phyloP scores from a whole-genome alignment of 2,329 filamentous ascomycete genomes.

The Colletotrichum sp. region DNA sequence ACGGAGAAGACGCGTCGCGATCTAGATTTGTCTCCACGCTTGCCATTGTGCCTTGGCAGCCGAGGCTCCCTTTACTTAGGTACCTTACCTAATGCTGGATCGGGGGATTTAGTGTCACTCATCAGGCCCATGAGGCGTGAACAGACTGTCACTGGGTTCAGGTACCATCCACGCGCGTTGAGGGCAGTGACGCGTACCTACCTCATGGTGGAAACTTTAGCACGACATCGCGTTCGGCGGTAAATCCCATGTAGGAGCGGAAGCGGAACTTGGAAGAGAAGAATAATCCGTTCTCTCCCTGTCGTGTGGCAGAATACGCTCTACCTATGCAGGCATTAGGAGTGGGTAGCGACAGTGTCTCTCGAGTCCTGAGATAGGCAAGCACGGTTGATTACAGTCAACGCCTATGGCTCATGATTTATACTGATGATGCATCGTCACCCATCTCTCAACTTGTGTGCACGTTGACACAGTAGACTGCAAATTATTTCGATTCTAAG shows the following conservation, averaged over 20 bases:
- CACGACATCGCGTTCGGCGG: not conserved
- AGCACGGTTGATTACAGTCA: not conserved
- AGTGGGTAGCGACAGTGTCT: not conserved
- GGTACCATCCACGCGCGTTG: not conserved
- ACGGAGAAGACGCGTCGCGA: not conserved
- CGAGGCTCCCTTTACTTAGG: not conserved
- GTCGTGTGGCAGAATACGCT: not conserved
- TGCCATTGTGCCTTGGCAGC: not conserved
- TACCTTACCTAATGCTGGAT: not conserved
- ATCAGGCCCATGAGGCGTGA: not conserved
- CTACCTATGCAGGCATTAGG: not conserved
- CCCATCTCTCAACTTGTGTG: not conserved
- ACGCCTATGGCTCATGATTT: not conserved
- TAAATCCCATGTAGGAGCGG: not conserved
- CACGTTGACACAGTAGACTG: not conserved
- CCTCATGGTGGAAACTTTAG: not conserved
- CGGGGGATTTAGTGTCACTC: not conserved
- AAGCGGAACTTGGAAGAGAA: not conserved
- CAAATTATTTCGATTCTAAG: not conserved
- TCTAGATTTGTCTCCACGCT: not conserved
- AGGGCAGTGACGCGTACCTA: not conserved
- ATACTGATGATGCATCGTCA: not conserved
- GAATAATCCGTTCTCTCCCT: not conserved
- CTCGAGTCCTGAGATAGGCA: not conserved
- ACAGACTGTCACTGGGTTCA: not conserved